Conservation (phyloP, 2,329 filamentous ascomycete species). For the Colletotrichum sojae region DNA sequence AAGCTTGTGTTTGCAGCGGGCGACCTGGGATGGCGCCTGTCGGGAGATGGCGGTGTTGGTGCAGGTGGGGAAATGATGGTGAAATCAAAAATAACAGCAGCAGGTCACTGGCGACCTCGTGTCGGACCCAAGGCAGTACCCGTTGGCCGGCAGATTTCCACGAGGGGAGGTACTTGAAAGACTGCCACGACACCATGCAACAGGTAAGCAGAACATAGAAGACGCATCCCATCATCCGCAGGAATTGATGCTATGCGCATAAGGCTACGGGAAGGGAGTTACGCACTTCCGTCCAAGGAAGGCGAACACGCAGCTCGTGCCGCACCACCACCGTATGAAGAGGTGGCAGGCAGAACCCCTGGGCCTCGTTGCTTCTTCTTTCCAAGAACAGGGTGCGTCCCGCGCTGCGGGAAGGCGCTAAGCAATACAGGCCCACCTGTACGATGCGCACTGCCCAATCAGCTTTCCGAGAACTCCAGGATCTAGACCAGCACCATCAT, state of each 20-base stretch:
- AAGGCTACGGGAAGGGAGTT: conserved; percentile 21
- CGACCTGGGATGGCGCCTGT: conserved; percentile 24
- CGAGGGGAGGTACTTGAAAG: too few relatives aligned
- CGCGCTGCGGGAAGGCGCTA: conserved; percentile 37
- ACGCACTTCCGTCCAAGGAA: conserved; percentile 7
- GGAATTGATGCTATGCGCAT: conserved; percentile 21
- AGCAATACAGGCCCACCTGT: conserved; percentile 9
- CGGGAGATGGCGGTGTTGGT: conserved; percentile 31
- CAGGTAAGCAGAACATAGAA: too few relatives aligned
- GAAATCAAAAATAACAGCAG: too few relatives aligned
- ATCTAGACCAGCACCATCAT: conserved; percentile 20
- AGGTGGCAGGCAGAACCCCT: conserved; percentile 34
- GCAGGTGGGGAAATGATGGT: too few relatives aligned
- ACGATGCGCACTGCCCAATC: background rate
- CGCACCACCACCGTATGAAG: background rate
- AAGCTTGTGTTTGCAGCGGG: conserved; percentile 12
- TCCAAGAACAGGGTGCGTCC: conserved; percentile 38
- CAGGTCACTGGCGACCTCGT: too few relatives aligned
- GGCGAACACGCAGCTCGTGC: conserved; percentile 30
- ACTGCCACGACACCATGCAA: too few relatives aligned
- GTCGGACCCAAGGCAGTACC: too few relatives aligned
- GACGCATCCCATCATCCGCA: too few relatives aligned
- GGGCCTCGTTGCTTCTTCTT: conserved; percentile 18
- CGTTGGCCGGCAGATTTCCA: too few relatives aligned
- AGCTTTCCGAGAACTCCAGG: background rate